Base-by-base conservation (phyloP, 202 grass and related monocot genomes). In the Saccharum hybrid region DNA sequence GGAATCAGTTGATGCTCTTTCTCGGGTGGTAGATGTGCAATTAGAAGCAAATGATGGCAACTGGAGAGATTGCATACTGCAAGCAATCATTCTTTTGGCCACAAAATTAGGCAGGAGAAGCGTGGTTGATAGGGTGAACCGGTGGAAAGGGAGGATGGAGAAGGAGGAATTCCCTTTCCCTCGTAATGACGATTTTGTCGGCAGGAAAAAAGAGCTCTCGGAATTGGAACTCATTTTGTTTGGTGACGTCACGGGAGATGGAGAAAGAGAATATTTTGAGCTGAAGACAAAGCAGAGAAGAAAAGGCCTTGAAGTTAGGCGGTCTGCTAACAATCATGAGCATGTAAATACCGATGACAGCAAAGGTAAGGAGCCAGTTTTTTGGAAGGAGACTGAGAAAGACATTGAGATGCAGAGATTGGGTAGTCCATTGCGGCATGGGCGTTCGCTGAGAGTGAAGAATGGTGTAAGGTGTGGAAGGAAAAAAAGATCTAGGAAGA, bases 191-290 rank as follows among this genome's bases (percentile, higher is more conserved):
- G 77, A 84, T 65, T 98, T 98, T 73, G 91, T 96, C 2, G 96
- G 96, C 10, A 83, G 96, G 77, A 93, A 98, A 86, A 98, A 98
- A 43, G 96, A 98, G 66, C 86, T 98, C 51, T 95, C 96, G 0
- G 93, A 98, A 43, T 85, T 98, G 67, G 93, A 98, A 79, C 93
- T 98, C 49, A 94, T 96, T 83, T 92, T 98, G 78, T 98, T 98
- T 67, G 93, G 93, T n/a, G 96, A 98, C 77, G 87, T 98, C 69
- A 90, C 75, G 1, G 91, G 96, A 70, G 96, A 98, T 74, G 96
- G 88, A 10, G 96, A 98, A 87, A 93, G 82, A 79, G 93, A 98
- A 73, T 96, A 94, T 66, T 92, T 96, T 69, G 89, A 98, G 79
- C 87, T 98, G 70, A 98, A 96, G 78, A 89, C 96, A 54, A 81